A percentile compares a stretch with the other conserved stretches of the same genome.
Conservation (phyloP, 768 basidiomycete species). For the Amanita phalloides region DNA sequence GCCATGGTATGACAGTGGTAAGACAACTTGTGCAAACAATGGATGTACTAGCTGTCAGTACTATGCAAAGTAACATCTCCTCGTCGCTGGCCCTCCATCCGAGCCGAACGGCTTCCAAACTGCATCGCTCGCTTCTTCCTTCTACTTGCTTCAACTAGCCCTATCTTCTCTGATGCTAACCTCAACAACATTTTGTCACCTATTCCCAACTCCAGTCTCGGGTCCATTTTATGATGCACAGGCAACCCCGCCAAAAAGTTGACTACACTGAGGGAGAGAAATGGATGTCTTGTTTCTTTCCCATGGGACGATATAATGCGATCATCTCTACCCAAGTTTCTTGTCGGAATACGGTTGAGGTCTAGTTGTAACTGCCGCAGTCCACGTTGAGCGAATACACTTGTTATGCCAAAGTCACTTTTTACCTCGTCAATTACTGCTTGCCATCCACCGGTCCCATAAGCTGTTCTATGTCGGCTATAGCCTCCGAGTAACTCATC, state of each 20-base stretch:
- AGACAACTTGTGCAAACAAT: conserved; percentile 8
- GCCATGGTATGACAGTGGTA: conserved; percentile 28
- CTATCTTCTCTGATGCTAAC: conserved; percentile 59
- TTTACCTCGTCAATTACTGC: conserved; percentile 73
- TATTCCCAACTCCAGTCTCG: conserved; percentile 55
- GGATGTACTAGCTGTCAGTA: neutral
- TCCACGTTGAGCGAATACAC: neutral
- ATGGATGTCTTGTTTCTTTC: conserved; percentile 89
- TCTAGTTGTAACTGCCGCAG: conserved; percentile 71
- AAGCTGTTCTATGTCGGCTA: conserved; percentile 76
- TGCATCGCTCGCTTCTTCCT: conserved; percentile 95
- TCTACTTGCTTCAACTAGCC: conserved; percentile 59
- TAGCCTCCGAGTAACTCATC: conserved; percentile 96
- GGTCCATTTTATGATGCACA: conserved; percentile 76
- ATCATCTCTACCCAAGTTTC: conserved; percentile 93
- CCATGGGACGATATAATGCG: conserved; percentile 86
- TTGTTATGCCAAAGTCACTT: neutral
- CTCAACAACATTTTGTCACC: conserved; percentile 89
- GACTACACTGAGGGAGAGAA: conserved; percentile 73
- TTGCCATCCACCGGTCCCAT: conserved; percentile 54
- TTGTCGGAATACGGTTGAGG: conserved; percentile 72
- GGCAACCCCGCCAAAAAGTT: conserved; percentile 70
- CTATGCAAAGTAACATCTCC: conserved; percentile 36
- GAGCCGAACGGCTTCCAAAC: conserved; percentile 82
- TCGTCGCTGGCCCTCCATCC: conserved; percentile 62